phyloP scores from a whole-genome alignment of 768 basidiomycete species.

The Boletus rufocinnamomeus region DNA sequence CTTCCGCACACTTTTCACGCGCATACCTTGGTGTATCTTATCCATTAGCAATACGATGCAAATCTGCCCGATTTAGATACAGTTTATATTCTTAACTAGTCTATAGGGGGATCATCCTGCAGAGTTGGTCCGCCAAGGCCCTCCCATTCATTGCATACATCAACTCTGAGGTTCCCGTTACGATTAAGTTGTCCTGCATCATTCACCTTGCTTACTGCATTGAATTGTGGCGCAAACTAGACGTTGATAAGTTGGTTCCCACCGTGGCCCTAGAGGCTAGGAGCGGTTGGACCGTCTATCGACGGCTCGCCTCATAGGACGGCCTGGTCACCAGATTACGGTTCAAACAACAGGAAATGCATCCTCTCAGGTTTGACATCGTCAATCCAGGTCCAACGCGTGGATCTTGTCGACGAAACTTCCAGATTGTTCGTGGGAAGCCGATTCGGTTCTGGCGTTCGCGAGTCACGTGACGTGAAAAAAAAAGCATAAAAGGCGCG shows the following conservation, averaged over 20 bases:
- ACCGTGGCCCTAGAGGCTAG: no score
- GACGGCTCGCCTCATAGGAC: background rate
- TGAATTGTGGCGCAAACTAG: no score
- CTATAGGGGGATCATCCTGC: no score
- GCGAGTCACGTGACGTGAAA: background rate
- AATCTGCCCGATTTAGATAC: no score
- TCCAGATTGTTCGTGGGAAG: background rate
- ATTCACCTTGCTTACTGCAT: background rate
- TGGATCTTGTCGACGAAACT: background rate
- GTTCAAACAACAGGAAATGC: background rate
- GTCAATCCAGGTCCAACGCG: background rate
- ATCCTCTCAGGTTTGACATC: background rate
- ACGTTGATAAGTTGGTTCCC: no score
- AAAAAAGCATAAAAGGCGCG: background rate
- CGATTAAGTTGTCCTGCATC: background rate
- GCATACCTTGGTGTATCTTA: background rate
- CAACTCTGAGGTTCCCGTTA: background rate
- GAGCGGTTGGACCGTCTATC: no score
- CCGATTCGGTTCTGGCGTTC: background rate
- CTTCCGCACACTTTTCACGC: background rate
- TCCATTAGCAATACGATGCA: no score
- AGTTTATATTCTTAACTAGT: no score
- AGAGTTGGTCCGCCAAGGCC: no score
- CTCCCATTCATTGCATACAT: background rate
- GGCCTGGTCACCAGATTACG: background rate